phyloP scores from a whole-genome alignment of 1,284 basidiomycete genomes.

The Pyrrhoderma lamaoense region DNA sequence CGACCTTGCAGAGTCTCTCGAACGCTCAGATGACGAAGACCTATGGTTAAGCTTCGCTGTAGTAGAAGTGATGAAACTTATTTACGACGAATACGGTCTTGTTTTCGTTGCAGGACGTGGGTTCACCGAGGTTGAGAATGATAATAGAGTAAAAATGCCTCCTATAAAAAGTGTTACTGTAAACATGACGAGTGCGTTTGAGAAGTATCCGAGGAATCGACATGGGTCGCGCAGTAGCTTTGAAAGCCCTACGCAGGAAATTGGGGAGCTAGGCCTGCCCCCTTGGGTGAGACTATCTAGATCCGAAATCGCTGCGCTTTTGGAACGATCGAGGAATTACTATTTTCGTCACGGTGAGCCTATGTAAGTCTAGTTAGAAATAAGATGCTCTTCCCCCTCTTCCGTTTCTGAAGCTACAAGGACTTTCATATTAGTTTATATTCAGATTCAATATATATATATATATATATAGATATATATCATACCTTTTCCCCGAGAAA shows the following conservation, averaged over 20 bases:
- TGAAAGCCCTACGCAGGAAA: conserved; percentile 25
- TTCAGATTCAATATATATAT: background rate
- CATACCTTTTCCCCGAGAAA: conserved; percentile 16
- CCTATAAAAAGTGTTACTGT: background rate
- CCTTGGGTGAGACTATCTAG: conserved; percentile 43
- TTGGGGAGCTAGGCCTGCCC: conserved; percentile 49
- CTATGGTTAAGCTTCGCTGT: conserved; percentile 63
- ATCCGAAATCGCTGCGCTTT: conserved; percentile 61
- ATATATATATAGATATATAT: too few relatives aligned
- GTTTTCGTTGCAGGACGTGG: background rate
- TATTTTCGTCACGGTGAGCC: conserved; percentile 51
- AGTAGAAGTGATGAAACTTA: conserved; percentile 45
- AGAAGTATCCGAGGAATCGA: conserved; percentile 16
- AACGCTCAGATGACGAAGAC: conserved; percentile 38
- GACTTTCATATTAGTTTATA: background rate
- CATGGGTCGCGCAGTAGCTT: conserved; percentile 14
- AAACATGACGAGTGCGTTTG: conserved; percentile 5
- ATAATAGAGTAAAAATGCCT: background rate
- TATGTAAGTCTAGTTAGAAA: conserved; percentile 53
- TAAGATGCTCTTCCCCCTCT: conserved; percentile 48
- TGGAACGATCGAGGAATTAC: conserved; percentile 60
- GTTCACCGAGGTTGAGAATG: background rate
- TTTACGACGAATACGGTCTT: conserved; percentile 18
- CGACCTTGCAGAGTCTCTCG: conserved; percentile 42
- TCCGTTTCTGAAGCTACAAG: conserved; percentile 1